A percentile compares a stretch with the other conserved stretches of the same genome.
Conservation (phyloP, 176 grass and related monocot species). For the Oryza punctata region DNA sequence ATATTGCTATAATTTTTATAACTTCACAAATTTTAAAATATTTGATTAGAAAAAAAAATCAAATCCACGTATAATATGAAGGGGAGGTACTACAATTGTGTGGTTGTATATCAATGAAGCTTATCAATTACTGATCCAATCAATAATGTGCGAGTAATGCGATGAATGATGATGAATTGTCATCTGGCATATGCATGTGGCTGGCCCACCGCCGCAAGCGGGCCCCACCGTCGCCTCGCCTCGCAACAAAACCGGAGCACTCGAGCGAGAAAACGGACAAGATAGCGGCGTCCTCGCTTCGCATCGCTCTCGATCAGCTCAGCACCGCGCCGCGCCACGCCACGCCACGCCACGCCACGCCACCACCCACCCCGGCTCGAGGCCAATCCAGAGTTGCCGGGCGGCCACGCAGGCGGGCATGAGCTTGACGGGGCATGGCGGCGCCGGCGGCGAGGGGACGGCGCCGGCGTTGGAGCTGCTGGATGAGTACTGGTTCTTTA, state of each 20-base stretch:
- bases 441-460: not conserved
- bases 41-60: too few species aligned
- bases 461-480: constrained; percentile 53
- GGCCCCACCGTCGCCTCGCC: constrained; percentile 8
- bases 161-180: not conserved
- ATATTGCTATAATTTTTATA: too few species aligned
- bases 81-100: too few species aligned
- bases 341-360: not conserved
- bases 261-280: constrained; percentile 15
- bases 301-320: not conserved
- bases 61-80: too few species aligned
- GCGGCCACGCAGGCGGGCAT: constrained; percentile 36
- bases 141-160: constrained; percentile 23
- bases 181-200: constrained; percentile 2
- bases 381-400: constrained; percentile 22
- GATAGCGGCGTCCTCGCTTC: constrained; percentile 14
- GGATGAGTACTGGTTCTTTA: constrained; percentile 91
- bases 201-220: not conserved
- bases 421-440: constrained; percentile 23
- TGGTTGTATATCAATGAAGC: not conserved
- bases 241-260: not conserved
- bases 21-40: too few species aligned
- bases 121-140: not conserved
- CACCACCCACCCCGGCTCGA: not conserved
- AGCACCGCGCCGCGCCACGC: not conserved